These are phyloP conservation scores for Aspergillus homomorphus DNA, from an alignment of 495 filamentous ascomycete species.

Conservation along the genomic window DNA sequence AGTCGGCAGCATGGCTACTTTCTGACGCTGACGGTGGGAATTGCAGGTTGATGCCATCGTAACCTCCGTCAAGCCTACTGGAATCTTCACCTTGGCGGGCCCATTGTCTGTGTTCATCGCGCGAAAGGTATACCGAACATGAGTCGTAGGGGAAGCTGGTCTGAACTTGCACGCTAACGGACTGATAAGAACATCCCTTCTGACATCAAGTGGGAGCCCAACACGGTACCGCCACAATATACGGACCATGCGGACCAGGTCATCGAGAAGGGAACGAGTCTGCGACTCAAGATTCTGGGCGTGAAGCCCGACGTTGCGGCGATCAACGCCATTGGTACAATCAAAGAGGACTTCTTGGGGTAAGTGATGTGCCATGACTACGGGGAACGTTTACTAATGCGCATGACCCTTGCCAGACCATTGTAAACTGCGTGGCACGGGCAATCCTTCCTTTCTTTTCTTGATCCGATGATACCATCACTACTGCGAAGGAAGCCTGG, in stretches of 20 bases:
- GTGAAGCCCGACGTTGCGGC: slow-evolving; percentile 85
- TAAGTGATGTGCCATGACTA: slow-evolving; percentile 23
- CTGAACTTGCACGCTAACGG: slow-evolving; percentile 19
- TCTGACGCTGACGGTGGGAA: background rate
- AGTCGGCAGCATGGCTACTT: background rate
- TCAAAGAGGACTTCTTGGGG: slow-evolving; percentile 77
- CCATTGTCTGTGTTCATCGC: slow-evolving; percentile 88
- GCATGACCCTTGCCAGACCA: slow-evolving; percentile 25
- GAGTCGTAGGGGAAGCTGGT: background rate
- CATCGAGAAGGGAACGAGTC: slow-evolving; percentile 88
- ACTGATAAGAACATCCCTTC: slow-evolving; percentile 74
- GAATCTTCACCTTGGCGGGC: slow-evolving; percentile 89
- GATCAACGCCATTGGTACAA: slow-evolving; percentile 95
- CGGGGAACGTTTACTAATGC: slow-evolving; percentile 6
- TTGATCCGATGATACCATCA: slow-evolving; percentile 13
- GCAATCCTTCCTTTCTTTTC: background rate
- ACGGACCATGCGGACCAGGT: slow-evolving; percentile 86
- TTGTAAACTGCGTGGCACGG: slow-evolving; percentile 26
- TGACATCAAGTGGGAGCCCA: slow-evolving; percentile 90
- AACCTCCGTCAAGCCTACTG: slow-evolving; percentile 81
- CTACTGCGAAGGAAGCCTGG: background rate
- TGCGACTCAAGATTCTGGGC: slow-evolving; percentile 90
- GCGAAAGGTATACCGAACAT: slow-evolving; percentile 60
- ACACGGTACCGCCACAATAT: slow-evolving; percentile 80
- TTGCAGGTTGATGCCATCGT: slow-evolving; percentile 85